A percentile compares a stretch with the other conserved stretches of the same genome.
These are phyloP conservation scores for Debaryomyces maramus DNA, from an alignment of 805 yeast genomes.

Conservation along the genomic window DNA sequence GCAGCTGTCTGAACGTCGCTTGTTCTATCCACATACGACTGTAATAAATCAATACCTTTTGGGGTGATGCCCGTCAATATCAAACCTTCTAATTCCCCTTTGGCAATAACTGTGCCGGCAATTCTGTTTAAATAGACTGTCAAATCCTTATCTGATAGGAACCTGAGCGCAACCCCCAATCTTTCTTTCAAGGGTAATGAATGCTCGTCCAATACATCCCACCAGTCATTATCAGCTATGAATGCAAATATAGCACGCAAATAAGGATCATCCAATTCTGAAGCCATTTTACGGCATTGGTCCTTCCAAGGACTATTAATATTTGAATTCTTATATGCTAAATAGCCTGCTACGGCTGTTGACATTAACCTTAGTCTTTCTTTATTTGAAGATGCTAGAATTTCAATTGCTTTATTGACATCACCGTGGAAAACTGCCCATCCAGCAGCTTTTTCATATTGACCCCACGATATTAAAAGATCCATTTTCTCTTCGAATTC, in stretches of 20 bases:
- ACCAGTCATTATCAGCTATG: constrained; percentile 93
- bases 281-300: constrained; percentile 83
- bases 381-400: constrained; percentile 71
- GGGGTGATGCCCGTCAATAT: constrained; percentile 92
- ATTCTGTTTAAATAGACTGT: constrained; percentile 68
- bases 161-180: constrained; percentile 86
- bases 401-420: constrained; percentile 74
- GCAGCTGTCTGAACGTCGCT: constrained; percentile 93
- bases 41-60: constrained; percentile 74
- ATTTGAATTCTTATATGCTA: constrained; percentile 58
- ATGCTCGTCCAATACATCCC: constrained; percentile 89
- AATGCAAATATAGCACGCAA: constrained; percentile 89
- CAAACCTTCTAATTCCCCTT: constrained; percentile 90
- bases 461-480: constrained; percentile 55
- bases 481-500: constrained; percentile 72
- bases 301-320: constrained; percentile 86
- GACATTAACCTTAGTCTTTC: constrained; percentile 78
- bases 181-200: constrained; percentile 86
- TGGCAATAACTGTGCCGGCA: constrained; percentile 64
- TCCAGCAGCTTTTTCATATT: constrained; percentile 89
- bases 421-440: constrained; percentile 97
- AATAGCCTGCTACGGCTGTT: constrained; percentile 90
- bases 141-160: constrained; percentile 76
- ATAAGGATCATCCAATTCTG: constrained; percentile 88
- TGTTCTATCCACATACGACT: constrained; percentile 83